Conservation (phyloP, 768 basidiomycete species). For the Dictyophora rubrovolvata region DNA sequence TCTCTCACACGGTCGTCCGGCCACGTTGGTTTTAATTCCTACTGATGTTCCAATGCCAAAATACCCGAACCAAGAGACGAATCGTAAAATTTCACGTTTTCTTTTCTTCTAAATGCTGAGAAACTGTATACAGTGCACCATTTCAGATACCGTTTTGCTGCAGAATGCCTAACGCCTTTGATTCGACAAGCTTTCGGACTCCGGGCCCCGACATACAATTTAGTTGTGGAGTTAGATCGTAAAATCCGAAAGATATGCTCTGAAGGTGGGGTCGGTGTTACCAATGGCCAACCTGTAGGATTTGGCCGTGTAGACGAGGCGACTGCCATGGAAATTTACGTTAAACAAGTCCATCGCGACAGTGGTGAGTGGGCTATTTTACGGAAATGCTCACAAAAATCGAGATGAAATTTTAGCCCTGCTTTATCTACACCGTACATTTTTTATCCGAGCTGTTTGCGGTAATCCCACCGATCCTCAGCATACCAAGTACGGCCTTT, state of each 20-base stretch:
- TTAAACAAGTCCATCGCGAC: constrained; percentile 2
- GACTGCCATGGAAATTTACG: constrained; percentile 2
- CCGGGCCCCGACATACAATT: not conserved
- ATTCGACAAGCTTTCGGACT: constrained; percentile 4
- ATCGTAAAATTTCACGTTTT: not conserved
- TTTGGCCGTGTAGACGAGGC: not conserved
- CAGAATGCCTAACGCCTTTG: constrained; percentile 4
- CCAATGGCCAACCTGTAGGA: not conserved
- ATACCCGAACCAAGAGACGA: not conserved
- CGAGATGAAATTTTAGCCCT: not conserved
- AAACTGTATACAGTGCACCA: not conserved
- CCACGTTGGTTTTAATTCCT: constrained; percentile 4
- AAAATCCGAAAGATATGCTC: constrained; percentile 7
- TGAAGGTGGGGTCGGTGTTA: not conserved
- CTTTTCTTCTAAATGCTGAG: not conserved
- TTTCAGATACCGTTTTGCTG: constrained; percentile 5
- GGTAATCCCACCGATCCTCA: constrained; percentile 55
- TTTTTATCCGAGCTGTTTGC: constrained; percentile 60
- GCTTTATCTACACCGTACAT: constrained; percentile 60
- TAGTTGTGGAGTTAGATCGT: constrained; percentile 7
- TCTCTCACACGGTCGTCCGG: constrained; percentile 7
- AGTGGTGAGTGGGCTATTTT: not conserved
- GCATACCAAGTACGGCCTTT: constrained; percentile 58
- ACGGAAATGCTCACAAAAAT: not conserved
- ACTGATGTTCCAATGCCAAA: constrained; percentile 2